Evolutionary conservation across 2,329 filamentous ascomycete genomes (phyloP).

Genomic region (Penicillium sp.): DNA sequence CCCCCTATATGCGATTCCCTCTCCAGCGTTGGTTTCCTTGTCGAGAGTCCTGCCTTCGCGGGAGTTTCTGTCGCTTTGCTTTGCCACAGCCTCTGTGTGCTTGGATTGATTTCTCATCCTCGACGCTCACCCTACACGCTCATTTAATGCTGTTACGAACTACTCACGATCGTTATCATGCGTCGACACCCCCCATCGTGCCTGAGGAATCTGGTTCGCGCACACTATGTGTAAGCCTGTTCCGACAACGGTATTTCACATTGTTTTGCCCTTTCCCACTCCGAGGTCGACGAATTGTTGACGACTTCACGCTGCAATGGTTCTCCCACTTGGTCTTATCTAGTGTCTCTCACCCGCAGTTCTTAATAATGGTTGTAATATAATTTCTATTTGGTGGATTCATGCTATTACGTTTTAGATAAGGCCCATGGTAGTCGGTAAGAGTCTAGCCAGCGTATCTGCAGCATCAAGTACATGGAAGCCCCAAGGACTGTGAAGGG

Average conservation of each 20-base stretch:
- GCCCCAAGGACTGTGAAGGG: not conserved
- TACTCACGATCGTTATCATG: slow-evolving; percentile 26
- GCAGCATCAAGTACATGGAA: not conserved
- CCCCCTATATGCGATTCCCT: slow-evolving; percentile 2
- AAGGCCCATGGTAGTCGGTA: too few species aligned
- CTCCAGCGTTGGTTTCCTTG: slow-evolving; percentile 15
- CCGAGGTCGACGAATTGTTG: slow-evolving; percentile 15
- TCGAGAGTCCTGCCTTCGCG: slow-evolving; percentile 9
- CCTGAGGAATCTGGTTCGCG: not conserved
- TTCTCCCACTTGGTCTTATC: slow-evolving; percentile 5
- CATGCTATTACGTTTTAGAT: not conserved
- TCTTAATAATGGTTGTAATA: slow-evolving; percentile 27
- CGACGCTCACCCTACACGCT: slow-evolving; percentile 12
- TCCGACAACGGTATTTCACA: not conserved
- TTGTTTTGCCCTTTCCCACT: not conserved
- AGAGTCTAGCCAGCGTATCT: too few species aligned
- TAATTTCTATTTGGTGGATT: slow-evolving; percentile 18
- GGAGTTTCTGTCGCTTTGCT: slow-evolving; percentile 10
- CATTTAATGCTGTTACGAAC: slow-evolving; percentile 27
- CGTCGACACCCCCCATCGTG: not conserved
- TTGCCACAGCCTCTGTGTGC: slow-evolving; percentile 2
- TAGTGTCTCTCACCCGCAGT: slow-evolving; percentile 1
- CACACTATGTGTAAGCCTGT: not conserved
- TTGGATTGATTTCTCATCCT: slow-evolving; percentile 3
- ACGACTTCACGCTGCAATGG: slow-evolving; percentile 15